A percentile compares a stretch with the other conserved stretches of the same genome.
These are phyloP conservation scores for Phytopythium litorale DNA, from an alignment of 352 stramenopile genomes.

Conservation along the genomic window DNA sequence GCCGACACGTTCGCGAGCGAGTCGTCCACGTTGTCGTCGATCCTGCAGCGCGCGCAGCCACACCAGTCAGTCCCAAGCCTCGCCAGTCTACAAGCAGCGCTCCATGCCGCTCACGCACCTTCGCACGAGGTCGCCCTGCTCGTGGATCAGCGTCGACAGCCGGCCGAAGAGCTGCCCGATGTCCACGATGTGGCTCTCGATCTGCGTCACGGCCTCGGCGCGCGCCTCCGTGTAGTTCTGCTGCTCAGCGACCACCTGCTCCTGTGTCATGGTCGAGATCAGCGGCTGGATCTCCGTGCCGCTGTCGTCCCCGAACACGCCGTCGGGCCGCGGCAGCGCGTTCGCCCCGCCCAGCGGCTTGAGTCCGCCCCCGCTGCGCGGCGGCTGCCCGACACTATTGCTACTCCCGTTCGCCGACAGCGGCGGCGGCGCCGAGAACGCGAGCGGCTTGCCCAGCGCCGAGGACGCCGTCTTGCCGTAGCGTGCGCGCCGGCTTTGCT, in stretches of 20 bases:
- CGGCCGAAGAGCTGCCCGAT: constrained; percentile 81
- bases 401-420: neutral
- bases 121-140: constrained; percentile 77
- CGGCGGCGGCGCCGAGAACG: constrained; percentile 44
- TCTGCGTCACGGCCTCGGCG: constrained; percentile 75
- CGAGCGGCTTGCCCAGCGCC: constrained; percentile 68
- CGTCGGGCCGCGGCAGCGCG: constrained; percentile 53
- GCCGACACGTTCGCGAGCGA: constrained; percentile 68
- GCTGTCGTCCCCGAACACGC: constrained; percentile 18
- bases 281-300: constrained; percentile 57
- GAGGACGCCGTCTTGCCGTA: constrained; percentile 76
- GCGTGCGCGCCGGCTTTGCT: constrained; percentile 69
- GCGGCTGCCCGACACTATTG: constrained; percentile 8
- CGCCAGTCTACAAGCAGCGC: neutral
- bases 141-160: constrained; percentile 76
- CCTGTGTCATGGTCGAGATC: constrained; percentile 68
- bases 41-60: constrained; percentile 35
- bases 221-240: constrained; percentile 76
- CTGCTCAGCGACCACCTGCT: constrained; percentile 72
- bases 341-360: constrained; percentile 41
- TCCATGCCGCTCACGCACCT: constrained; percentile 28
- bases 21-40: constrained; percentile 85
- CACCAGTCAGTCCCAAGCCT: constrained; percentile 10
- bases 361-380: constrained; percentile 27
- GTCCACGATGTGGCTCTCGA: constrained; percentile 86